Base-by-base conservation (phyloP, 2,329 filamentous ascomycete species). In the Cladosporium sp. region DNA sequence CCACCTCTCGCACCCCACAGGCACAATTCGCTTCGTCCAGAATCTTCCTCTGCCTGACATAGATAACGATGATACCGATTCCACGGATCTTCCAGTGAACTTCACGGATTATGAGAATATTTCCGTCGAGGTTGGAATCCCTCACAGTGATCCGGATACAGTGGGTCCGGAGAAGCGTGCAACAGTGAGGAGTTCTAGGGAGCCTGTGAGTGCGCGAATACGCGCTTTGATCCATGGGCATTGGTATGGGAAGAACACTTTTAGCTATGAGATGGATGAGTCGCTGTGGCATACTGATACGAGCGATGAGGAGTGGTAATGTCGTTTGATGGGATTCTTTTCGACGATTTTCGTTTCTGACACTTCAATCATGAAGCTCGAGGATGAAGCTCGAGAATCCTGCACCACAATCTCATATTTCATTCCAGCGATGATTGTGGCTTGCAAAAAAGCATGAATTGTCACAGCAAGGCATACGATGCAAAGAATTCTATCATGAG, bases 251-350 rank as follows among this genome's bases (percentile, higher is more conserved):
- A 54, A 52, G 40, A 61, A 61, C 2, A 34, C 64, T 4, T 62
- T 64, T 55, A 68, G 62, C 40, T 68, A 68, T 56, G 57, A 61
- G 48, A 66, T 70, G 64, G 68, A 70, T 55, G 68, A 70, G 34
- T 53, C 17, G 17, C 17, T 65, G 2, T 70, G 68, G 68, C 64
- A 70, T 59, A 70, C 68, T 5, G 68, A 70, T 55, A 70, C 68
- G 25, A 66, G 63, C 52, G 66, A 68, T 50, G 68, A 70, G 56
- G 68, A 69, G 42, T 69, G 61, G 73, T 74, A 22, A 49, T 13
- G n/a, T 35, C 10, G 9, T 9, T 8, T 9, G 8, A 32, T 2
- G 8, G 8, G 9, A 4, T 32, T 32, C 12, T 32, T 32, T 10
- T 9, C 12, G 28, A n/a, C n/a, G n/a, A n/a, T n/a, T n/a, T n/a